Conservation (phyloP, 73 alveolate species). For the Paraurostyla sp. region DNA sequence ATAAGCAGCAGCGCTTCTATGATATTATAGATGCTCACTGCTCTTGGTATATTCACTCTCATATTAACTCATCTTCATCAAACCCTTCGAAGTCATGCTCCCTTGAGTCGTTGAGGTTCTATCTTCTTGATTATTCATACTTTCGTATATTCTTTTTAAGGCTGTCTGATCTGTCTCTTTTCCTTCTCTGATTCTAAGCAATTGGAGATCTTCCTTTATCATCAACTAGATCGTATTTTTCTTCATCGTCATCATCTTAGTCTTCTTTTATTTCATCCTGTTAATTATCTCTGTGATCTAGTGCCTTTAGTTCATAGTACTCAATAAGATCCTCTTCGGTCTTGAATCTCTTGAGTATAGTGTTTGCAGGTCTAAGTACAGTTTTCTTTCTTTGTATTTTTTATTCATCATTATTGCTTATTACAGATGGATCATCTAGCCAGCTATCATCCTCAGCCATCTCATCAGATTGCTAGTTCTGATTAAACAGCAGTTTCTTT, state of each 20-base stretch:
- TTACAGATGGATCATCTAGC: neutral
- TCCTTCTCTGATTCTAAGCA: neutral
- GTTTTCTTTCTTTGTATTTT: neutral
- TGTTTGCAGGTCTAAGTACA: neutral
- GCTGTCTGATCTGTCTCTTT: slow-evolving; percentile 37
- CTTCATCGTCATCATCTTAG: neutral
- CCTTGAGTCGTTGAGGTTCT: slow-evolving; percentile 45
- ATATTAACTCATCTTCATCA: slow-evolving; percentile 25
- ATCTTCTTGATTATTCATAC: neutral
- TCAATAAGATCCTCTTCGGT: slow-evolving; percentile 42
- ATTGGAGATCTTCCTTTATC: too few species aligned
- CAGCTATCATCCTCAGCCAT: neutral
- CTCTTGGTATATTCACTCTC: neutral
- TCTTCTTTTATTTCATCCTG: neutral
- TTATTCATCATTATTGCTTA: neutral
- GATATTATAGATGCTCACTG: too few species aligned
- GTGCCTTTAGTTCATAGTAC: slow-evolving; percentile 47
- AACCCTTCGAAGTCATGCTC: slow-evolving; percentile 55
- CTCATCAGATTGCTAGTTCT: neutral
- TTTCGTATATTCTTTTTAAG: slow-evolving; percentile 11
- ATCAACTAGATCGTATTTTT: neutral
- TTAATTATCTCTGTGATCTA: neutral
- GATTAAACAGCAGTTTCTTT: neutral
- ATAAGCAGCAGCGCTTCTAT: too few species aligned
- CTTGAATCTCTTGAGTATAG: neutral